Conservation (phyloP, 2,329 filamentous ascomycete species). For the Colletotrichum sp. region DNA sequence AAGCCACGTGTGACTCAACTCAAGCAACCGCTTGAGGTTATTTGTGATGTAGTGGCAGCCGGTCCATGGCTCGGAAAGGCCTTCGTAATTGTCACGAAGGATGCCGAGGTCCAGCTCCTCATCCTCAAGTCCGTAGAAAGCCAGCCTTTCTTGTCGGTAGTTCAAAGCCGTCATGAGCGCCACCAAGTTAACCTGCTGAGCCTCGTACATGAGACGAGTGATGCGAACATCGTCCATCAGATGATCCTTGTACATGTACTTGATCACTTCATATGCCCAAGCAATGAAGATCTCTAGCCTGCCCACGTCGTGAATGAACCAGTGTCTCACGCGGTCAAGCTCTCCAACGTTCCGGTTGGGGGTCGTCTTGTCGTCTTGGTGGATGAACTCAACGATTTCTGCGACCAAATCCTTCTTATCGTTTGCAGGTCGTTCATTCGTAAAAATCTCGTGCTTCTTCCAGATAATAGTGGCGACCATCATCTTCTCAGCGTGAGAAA, state of each 20-base stretch:
- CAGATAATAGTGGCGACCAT: slow-evolving; percentile 80
- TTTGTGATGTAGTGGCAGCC: slow-evolving; percentile 69
- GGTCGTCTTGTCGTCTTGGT: slow-evolving; percentile 76
- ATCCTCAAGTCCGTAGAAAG: slow-evolving; percentile 73
- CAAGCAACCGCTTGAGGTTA: slow-evolving; percentile 64
- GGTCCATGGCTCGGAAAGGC: slow-evolving; percentile 85
- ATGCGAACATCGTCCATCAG: slow-evolving; percentile 59
- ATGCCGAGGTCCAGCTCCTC: slow-evolving; percentile 72
- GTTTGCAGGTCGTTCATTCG: slow-evolving; percentile 61
- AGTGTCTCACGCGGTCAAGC: slow-evolving; percentile 81
- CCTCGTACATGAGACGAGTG: slow-evolving; percentile 69
- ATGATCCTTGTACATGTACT: slow-evolving; percentile 70
- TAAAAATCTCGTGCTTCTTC: slow-evolving; percentile 77
- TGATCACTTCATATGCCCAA: slow-evolving; percentile 80
- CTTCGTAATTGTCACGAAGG: slow-evolving; percentile 67
- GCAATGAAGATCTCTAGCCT: slow-evolving; percentile 77
- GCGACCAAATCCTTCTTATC: slow-evolving; percentile 74
- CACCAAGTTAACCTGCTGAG: slow-evolving; percentile 68
- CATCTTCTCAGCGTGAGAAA: slow-evolving; percentile 93
- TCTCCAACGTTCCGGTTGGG: slow-evolving; percentile 70
- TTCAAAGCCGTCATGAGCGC: slow-evolving; percentile 70
- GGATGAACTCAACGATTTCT: slow-evolving; percentile 77
- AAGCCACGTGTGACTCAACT: slow-evolving; percentile 62
- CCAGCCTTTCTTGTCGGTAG: slow-evolving; percentile 75
- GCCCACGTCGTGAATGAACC: slow-evolving; percentile 80